A percentile compares a stretch with the other conserved stretches of the same genome.
Conservation (phyloP, 1,284 basidiomycete genomes). For the Xerocomus amazonicus region DNA sequence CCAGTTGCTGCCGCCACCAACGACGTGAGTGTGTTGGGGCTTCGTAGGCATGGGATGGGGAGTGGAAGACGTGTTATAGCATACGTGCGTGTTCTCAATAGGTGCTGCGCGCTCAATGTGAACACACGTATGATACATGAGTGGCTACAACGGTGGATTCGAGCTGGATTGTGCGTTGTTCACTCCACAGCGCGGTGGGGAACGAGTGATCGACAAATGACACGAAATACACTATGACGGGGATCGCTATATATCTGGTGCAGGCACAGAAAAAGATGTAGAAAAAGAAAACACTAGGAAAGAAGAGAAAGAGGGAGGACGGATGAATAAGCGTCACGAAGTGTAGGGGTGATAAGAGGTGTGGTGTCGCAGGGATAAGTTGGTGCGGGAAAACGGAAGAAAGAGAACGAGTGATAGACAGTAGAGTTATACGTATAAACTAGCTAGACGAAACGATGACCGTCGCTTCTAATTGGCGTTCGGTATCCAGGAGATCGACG, state of each 20-base stretch:
- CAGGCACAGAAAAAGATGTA: neutral
- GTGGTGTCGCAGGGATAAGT: slow-evolving; percentile 13
- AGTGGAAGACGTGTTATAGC: too few species aligned
- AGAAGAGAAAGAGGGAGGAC: neutral
- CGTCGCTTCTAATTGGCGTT: slow-evolving; percentile 1
- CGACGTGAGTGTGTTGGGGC: neutral
- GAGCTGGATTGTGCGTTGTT: slow-evolving; percentile 4
- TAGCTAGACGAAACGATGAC: neutral
- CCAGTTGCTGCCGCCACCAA: slow-evolving; percentile 15
- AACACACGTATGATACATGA: neutral
- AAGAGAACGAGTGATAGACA: neutral
- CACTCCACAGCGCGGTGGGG: neutral
- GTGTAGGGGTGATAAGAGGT: neutral
- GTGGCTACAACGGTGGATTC: too few species aligned
- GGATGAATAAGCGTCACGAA: neutral
- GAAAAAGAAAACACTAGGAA: neutral
- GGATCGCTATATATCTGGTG: slow-evolving; percentile 10
- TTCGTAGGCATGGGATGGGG: too few species aligned
- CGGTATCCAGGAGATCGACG: slow-evolving; percentile 2
- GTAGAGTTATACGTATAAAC: slow-evolving; percentile 19
- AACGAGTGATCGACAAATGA: slow-evolving; percentile 3
- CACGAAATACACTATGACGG: slow-evolving; percentile 21
- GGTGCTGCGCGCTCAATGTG: neutral
- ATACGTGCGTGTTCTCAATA: neutral
- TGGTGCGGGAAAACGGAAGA: neutral